A percentile compares a stretch with the other conserved stretches of the same genome.
Evolutionary conservation across 2,329 filamentous ascomycete species (phyloP).

Genomic region (Trichoderma brevicompactum): DNA sequence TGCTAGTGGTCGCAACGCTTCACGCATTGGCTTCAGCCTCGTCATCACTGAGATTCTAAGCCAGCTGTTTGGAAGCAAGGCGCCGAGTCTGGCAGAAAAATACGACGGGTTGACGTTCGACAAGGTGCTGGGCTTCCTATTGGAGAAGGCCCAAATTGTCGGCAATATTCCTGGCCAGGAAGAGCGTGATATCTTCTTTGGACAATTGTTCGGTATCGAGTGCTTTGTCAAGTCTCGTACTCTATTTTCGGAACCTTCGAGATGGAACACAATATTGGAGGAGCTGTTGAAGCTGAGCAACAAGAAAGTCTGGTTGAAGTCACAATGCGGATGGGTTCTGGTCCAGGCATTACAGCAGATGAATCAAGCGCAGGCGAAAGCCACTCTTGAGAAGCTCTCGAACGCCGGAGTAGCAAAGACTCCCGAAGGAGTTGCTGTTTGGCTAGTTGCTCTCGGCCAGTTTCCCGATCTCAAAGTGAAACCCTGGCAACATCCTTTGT

Average conservation of each 20-base stretch:
- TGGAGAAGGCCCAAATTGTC: conserved; percentile 59
- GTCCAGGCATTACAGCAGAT: conserved; percentile 71
- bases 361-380: conserved; percentile 60
- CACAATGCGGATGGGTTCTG: conserved; percentile 84
- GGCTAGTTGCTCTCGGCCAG: conserved; percentile 70
- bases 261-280: conserved; percentile 71
- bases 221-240: conserved; percentile 81
- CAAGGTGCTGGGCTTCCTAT: conserved; percentile 55
- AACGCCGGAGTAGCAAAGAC: conserved; percentile 73
- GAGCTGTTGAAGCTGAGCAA: conserved; percentile 73
- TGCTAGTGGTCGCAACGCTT: conserved; percentile 86
- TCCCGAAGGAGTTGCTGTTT: conserved; percentile 86
- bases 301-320: conserved; percentile 86
- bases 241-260: conserved; percentile 63
- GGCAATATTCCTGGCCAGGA: conserved; percentile 69
- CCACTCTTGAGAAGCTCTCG: conserved; percentile 65
- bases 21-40: conserved; percentile 85
- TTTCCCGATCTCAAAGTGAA: conserved; percentile 68
- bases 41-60: conserved; percentile 81
- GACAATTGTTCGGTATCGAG: conserved; percentile 84
- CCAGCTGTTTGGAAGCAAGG: conserved; percentile 65
- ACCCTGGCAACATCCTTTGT: conserved; percentile 79
- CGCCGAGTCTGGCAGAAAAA: conserved; percentile 49
- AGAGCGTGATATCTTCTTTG: conserved; percentile 82
- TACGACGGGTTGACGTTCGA: conserved; percentile 62